Percentiles rank a stretch among this genome's conserved stretches.
phyloP scores from a whole-genome alignment of 208 protist species.

The Crithidia thermophila region DNA sequence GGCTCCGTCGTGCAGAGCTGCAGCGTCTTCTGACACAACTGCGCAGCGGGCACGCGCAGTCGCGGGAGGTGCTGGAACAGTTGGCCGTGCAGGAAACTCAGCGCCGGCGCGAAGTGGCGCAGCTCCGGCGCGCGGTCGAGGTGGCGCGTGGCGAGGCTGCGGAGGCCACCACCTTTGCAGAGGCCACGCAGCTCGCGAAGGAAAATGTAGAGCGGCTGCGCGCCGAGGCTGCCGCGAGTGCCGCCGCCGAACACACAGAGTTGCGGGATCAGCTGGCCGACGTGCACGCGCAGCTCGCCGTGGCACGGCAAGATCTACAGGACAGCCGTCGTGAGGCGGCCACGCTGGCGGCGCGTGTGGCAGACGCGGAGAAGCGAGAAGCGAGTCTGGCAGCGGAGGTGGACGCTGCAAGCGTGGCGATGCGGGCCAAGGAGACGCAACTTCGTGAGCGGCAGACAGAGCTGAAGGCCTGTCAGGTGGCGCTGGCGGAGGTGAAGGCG shows the following conservation, averaged over 20 bases:
- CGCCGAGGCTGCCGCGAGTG: conserved; percentile 22
- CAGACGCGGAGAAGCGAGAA: background rate
- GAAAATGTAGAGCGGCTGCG: conserved; percentile 30
- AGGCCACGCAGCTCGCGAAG: conserved; percentile 20
- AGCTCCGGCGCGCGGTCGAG: conserved; percentile 27
- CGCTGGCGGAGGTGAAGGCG: conserved; percentile 26
- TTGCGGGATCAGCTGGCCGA: conserved; percentile 32
- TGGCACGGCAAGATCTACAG: conserved; percentile 16
- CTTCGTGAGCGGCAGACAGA: conserved; percentile 21
- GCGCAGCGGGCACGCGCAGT: conserved; percentile 26
- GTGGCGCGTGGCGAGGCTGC: conserved; percentile 19
- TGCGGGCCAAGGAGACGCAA: conserved; percentile 4
- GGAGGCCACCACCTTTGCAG: conserved; percentile 28
- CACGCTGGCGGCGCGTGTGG: background rate
- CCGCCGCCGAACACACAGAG: conserved; percentile 33
- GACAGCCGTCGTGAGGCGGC: conserved; percentile 4
- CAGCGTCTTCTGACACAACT: conserved; percentile 35
- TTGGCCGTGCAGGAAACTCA: conserved; percentile 17
- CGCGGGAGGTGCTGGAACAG: conserved; percentile 24
- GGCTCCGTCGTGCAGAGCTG: conserved; percentile 34
- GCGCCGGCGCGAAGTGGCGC: conserved; percentile 28
- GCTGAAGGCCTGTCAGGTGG: conserved; percentile 22
- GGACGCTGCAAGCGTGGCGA: background rate
- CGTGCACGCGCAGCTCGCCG: conserved; percentile 31
- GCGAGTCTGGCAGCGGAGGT: conserved; percentile 2